Conservation (phyloP, 768 basidiomycete species). For the Mycena vulgaris region DNA sequence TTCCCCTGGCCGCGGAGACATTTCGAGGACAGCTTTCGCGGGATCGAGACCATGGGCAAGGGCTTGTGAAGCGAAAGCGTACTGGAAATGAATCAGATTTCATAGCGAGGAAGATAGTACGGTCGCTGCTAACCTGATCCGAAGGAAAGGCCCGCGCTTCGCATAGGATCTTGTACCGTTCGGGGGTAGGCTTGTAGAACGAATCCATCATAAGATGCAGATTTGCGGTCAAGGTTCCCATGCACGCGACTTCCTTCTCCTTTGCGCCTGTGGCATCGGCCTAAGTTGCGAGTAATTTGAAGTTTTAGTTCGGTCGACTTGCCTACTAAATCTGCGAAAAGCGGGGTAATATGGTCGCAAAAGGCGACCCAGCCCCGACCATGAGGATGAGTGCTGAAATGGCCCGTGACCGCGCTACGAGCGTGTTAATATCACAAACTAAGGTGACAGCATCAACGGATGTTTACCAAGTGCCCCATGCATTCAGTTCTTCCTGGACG, state of each 20-base stretch:
- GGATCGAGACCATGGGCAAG: slow-evolving; percentile 84
- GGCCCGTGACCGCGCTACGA: slow-evolving; percentile 86
- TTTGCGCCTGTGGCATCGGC: slow-evolving; percentile 75
- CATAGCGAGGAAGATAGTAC: slow-evolving; percentile 8
- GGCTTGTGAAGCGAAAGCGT: slow-evolving; percentile 96
- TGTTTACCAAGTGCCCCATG: slow-evolving; percentile 83
- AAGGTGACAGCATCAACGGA: slow-evolving; percentile 36
- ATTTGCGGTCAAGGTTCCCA: slow-evolving; percentile 96
- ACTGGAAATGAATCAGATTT: slow-evolving; percentile 63
- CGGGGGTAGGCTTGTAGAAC: slow-evolving; percentile 91
- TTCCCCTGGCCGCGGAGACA: slow-evolving; percentile 88
- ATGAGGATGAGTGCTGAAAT: slow-evolving; percentile 88
- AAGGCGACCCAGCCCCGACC: slow-evolving; percentile 87
- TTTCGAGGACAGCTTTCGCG: slow-evolving; percentile 79
- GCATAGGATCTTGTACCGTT: slow-evolving; percentile 94
- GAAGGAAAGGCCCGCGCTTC: slow-evolving; percentile 96
- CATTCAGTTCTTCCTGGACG: slow-evolving; percentile 85
- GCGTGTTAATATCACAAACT: slow-evolving; percentile 34
- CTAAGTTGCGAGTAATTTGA: slow-evolving; percentile 40
- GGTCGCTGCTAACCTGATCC: slow-evolving; percentile 77
- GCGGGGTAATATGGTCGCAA: slow-evolving; percentile 77
- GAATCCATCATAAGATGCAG: slow-evolving; percentile 95
- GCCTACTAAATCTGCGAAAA: slow-evolving; percentile 90
- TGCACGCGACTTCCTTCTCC: slow-evolving; percentile 93
- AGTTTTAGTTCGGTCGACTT: slow-evolving; percentile 43